Conservation (phyloP, 192 early-diverging fungal species). For the Backusella westeae region DNA sequence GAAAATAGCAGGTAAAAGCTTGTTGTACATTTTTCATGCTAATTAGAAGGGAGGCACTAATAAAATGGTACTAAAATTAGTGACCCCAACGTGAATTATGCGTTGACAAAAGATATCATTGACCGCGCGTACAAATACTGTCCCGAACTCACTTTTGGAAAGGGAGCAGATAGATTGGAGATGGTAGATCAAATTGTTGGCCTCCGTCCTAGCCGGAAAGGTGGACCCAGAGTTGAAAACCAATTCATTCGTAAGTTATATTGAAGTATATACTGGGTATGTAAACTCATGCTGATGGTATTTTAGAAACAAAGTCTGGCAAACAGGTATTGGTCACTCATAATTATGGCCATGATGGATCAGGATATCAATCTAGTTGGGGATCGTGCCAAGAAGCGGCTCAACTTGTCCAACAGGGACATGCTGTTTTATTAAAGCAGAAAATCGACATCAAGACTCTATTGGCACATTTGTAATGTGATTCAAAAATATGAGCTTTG, state of each 20-base stretch:
- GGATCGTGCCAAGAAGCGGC: slow-evolving; percentile 43
- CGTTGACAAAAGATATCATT: slow-evolving; percentile 38
- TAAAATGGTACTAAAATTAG: slow-evolving; percentile 17
- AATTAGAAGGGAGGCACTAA: neutral
- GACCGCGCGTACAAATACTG: slow-evolving; percentile 41
- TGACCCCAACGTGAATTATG: slow-evolving; percentile 15
- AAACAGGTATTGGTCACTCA: slow-evolving; percentile 47
- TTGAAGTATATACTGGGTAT: neutral
- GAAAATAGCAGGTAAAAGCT: slow-evolving; percentile 43
- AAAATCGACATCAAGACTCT: neutral
- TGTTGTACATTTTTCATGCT: neutral
- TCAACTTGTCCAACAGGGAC: slow-evolving; percentile 33
- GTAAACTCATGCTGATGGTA: neutral
- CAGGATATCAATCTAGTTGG: slow-evolving; percentile 65
- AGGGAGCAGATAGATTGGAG: slow-evolving; percentile 33
- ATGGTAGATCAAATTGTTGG: slow-evolving; percentile 52
- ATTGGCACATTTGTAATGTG: neutral
- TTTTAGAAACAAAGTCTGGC: slow-evolving; percentile 10
- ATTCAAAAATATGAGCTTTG: neutral
- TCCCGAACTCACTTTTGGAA: slow-evolving; percentile 45
- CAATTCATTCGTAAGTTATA: slow-evolving; percentile 42
- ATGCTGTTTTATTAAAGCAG: neutral
- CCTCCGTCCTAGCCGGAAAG: slow-evolving; percentile 47
- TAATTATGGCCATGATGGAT: slow-evolving; percentile 62
- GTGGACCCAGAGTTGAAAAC: slow-evolving; percentile 52